Evolutionary conservation across 495 filamentous ascomycete genomes (phyloP).

Genomic region (Talaromyces adpressus): DNA sequence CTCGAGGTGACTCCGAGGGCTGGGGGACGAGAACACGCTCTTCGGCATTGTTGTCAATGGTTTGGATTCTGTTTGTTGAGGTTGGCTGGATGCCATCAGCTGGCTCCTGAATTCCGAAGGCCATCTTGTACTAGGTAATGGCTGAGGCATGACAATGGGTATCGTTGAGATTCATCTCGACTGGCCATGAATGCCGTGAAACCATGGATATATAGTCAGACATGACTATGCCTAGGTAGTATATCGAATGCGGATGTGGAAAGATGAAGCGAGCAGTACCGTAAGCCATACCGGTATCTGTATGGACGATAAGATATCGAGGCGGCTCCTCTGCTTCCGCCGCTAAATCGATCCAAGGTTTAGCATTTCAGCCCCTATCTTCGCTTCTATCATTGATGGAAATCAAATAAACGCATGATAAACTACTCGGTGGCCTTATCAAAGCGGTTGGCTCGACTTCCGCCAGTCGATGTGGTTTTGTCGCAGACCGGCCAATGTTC

Average conservation of each 20-base stretch:
- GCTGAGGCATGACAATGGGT: not conserved
- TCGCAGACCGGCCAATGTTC: not conserved
- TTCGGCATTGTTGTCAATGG: not conserved
- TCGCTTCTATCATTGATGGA: not conserved
- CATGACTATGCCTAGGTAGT: not conserved
- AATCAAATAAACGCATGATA: not conserved
- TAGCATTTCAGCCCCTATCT: not conserved
- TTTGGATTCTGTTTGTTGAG: not conserved
- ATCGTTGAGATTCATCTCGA: not conserved
- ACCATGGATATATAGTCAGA: not conserved
- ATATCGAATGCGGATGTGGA: not conserved
- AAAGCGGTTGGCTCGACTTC: not conserved
- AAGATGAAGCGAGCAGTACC: not conserved
- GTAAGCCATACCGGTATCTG: not conserved
- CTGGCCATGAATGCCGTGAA: not conserved
- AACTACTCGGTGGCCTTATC: not conserved
- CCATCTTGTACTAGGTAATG: not conserved
- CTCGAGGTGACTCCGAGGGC: conserved; percentile 22
- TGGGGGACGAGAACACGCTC: conserved; percentile 17
- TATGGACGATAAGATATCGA: not conserved
- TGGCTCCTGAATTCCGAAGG: not conserved
- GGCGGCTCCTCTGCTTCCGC: not conserved
- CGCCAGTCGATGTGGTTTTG: not conserved
- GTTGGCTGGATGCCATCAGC: not conserved
- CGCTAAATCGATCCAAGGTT: not conserved